Evolutionary conservation across 257 asterid species (phyloP).

Genomic region (Petunia axillaris): DNA sequence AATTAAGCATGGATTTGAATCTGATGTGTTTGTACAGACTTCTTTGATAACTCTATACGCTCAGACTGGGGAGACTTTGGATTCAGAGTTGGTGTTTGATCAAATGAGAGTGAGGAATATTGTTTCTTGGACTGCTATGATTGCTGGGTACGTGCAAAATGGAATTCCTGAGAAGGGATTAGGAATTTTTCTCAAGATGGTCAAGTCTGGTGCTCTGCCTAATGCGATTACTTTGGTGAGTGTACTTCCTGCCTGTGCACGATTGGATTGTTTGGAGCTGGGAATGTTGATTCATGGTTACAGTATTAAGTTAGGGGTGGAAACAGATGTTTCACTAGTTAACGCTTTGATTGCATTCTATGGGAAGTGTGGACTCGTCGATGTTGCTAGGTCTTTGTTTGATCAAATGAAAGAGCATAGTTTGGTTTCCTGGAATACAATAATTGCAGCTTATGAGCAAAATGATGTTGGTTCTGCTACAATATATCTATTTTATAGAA

Average conservation of each 20-base stretch:
- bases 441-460: constrained; percentile 34
- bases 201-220: constrained; percentile 23
- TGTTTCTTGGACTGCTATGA: constrained; percentile 38
- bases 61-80: constrained; percentile 18
- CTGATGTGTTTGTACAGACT: constrained; percentile 34
- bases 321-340: constrained; percentile 25
- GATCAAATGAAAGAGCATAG: constrained; percentile 28
- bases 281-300: constrained; percentile 34
- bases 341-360: constrained; percentile 33
- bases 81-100: constrained; percentile 29
- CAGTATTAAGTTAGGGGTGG: constrained; percentile 31
- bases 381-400: constrained; percentile 26
- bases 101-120: constrained; percentile 29
- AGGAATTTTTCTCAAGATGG: constrained; percentile 15
- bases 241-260: constrained; percentile 28
- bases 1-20: constrained; percentile 25
- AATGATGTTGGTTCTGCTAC: constrained; percentile 25
- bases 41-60: constrained; percentile 33
- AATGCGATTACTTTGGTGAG: constrained; percentile 30
- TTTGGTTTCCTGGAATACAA: constrained; percentile 36
- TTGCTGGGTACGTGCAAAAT: constrained; percentile 33
- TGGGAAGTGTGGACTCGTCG: constrained; percentile 33
- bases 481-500: constrained; percentile 26
- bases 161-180: constrained; percentile 29
- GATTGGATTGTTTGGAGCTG: constrained; percentile 1